phyloP scores from a whole-genome alignment of 2,329 filamentous ascomycete species.

The Aspergillus awamori region DNA sequence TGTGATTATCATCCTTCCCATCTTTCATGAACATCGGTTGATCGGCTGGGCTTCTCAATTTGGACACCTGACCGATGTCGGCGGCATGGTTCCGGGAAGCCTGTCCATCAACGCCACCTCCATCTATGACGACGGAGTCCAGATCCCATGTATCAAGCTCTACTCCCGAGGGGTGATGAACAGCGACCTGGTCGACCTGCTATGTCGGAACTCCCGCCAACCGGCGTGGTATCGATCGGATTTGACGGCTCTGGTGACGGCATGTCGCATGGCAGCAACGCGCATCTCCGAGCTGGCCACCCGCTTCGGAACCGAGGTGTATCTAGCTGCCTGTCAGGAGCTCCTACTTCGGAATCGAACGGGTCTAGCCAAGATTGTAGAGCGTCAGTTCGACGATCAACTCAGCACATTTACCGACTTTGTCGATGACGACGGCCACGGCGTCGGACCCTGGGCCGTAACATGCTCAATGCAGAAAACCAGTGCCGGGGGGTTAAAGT shows the following conservation, averaged over 20 bases:
- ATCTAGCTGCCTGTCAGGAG: slow-evolving; percentile 50
- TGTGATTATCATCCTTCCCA: slow-evolving; percentile 54
- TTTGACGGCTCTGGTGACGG: slow-evolving; percentile 51
- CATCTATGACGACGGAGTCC: slow-evolving; percentile 54
- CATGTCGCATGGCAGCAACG: slow-evolving; percentile 49
- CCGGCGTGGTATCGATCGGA: slow-evolving; percentile 55
- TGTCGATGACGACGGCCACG: slow-evolving; percentile 54
- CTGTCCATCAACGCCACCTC: slow-evolving; percentile 55
- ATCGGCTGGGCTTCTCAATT: slow-evolving; percentile 57
- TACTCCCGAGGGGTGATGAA: slow-evolving; percentile 51
- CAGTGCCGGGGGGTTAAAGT: slow-evolving; percentile 46
- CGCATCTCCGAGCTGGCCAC: slow-evolving; percentile 51
- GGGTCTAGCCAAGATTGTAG: slow-evolving; percentile 51
- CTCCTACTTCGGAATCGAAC: slow-evolving; percentile 49
- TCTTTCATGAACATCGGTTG: slow-evolving; percentile 48
- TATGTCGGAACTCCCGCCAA: slow-evolving; percentile 53
- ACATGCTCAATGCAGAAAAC: slow-evolving; percentile 52
- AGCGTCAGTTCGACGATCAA: slow-evolving; percentile 49
- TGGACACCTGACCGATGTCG: slow-evolving; percentile 52
- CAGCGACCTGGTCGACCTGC: slow-evolving; percentile 46
- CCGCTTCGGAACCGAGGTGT: slow-evolving; percentile 50
- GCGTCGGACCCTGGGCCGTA: slow-evolving; percentile 50
- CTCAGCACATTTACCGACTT: slow-evolving; percentile 53
- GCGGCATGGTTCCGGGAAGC: slow-evolving; percentile 54
- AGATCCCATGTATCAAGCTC: slow-evolving; percentile 54